A percentile compares a stretch with the other conserved stretches of the same genome.
phyloP scores from a whole-genome alignment of 176 grass and related monocot genomes.

The Puccinellia tenuiflora region DNA sequence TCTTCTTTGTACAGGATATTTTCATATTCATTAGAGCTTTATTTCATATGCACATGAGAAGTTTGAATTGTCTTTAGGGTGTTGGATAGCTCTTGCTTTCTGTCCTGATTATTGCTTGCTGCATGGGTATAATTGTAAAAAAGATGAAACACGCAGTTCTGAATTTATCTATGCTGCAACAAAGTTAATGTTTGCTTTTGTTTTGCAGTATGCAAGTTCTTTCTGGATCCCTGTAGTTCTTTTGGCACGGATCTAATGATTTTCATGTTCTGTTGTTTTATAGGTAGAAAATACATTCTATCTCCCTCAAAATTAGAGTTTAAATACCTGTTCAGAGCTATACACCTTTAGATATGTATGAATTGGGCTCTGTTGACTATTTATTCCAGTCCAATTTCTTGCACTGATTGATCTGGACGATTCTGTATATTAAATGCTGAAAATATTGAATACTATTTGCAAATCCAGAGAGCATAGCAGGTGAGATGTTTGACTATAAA shows the following conservation, averaged over 20 bases:
- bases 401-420: neutral
- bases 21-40: neutral
- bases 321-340: too few species aligned
- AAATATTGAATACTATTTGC: neutral
- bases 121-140: neutral
- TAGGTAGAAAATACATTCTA: too few species aligned
- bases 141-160: neutral
- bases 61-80: neutral
- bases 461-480: neutral
- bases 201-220: neutral
- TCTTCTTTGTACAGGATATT: neutral
- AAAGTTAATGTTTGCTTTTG: neutral
- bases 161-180: neutral
- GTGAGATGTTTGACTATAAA: neutral
- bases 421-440: conserved; percentile 1
- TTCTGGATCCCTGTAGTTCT: neutral
- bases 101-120: neutral
- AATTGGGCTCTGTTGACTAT: neutral
- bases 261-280: neutral
- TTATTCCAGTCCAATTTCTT: neutral
- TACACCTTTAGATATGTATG: neutral
- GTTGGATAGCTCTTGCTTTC: neutral
- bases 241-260: neutral
- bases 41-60: neutral
- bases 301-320: too few species aligned